Base-by-base conservation (phyloP, 306 rosid species). In the Heteromeles arbutifolia region DNA sequence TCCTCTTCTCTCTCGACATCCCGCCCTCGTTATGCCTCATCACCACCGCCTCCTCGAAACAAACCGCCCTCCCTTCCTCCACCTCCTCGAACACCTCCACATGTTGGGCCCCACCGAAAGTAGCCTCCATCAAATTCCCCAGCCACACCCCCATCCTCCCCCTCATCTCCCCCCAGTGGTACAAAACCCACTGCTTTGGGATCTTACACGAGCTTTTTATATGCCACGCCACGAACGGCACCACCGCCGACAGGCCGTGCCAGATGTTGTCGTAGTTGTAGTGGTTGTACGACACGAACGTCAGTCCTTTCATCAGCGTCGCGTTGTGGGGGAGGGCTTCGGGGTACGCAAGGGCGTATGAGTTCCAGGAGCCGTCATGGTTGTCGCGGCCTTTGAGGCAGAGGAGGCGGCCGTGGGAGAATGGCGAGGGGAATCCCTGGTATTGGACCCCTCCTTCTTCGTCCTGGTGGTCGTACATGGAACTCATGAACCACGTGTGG, bases 401-500 rank as follows among this genome's bases (percentile, higher is more conserved):
- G 0, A 91, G 85, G 52, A 89, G 26, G 44, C 87, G 29, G 14
- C 80, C 86, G 2, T 72, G 56, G 14, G 92, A 82, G 2, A 82
- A 77, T 6, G 54, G 67, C 5, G 94, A 86, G n/a, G 97, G 97
- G 79, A 89, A 89, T 21, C 79, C 83, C 45, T 84, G 93, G 87
- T 79, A 89, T 68, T 89, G 93, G 26, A 87, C 94, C 31, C 86
- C 86, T 21, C 93, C 93, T 32, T 80, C 83, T 68, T 84, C 61
- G 8, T 84, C 73, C 9, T 73, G 88, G 0, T 82, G 70, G 41
- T 91, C 93, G 52, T 83, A 76, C 87, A 89, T 65, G 69, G 91
- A 89, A 79, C 91, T 91, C 92, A 91, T 89, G 87, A 91, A 87
- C 94, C 97, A 87, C 11, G 94, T 87, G 82, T 87, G 94, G 29